Evolutionary conservation across 768 basidiomycete genomes (phyloP).

Genomic region (Collybia mongolica): DNA sequence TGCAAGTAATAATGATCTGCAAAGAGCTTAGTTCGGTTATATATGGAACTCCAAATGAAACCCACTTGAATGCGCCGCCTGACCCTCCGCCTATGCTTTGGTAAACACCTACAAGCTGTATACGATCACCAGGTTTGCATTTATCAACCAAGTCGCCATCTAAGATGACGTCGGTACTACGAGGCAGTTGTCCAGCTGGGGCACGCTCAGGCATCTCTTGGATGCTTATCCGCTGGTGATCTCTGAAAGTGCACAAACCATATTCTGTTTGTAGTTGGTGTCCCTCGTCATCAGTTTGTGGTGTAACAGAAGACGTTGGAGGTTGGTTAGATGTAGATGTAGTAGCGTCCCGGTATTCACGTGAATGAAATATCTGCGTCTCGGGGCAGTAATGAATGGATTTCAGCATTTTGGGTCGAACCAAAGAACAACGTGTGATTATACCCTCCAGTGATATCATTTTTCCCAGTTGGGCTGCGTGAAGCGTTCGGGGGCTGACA

Average conservation of each 20-base stretch:
- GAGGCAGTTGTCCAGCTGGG: slow-evolving; percentile 93
- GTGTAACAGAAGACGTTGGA: slow-evolving; percentile 83
- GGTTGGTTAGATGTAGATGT: slow-evolving; percentile 83
- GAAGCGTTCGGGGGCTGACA: slow-evolving; percentile 90
- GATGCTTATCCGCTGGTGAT: slow-evolving; percentile 96
- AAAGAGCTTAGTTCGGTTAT: slow-evolving; percentile 12
- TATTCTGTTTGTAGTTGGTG: slow-evolving; percentile 87
- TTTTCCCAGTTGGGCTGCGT: slow-evolving; percentile 85
- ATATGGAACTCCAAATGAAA: slow-evolving; percentile 11
- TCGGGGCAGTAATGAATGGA: slow-evolving; percentile 96
- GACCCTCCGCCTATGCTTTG: slow-evolving; percentile 91
- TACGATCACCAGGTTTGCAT: slow-evolving; percentile 97
- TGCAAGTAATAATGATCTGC: slow-evolving; percentile 87
- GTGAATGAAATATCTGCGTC: slow-evolving; percentile 78
- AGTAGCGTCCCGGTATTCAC: slow-evolving; percentile 92
- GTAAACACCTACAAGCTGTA: slow-evolving; percentile 95
- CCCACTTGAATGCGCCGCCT: slow-evolving; percentile 91
- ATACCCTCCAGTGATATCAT: slow-evolving; percentile 99
- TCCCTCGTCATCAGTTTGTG: slow-evolving; percentile 91
- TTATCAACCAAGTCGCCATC: slow-evolving; percentile 97
- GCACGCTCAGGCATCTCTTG: slow-evolving; percentile 99
- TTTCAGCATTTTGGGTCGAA: slow-evolving; percentile 97
- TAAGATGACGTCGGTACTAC: slow-evolving; percentile 93
- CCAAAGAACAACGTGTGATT: slow-evolving; percentile 95
- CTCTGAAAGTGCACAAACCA: slow-evolving; percentile 87